A percentile compares a stretch with the other conserved stretches of the same genome.
phyloP scores from a whole-genome alignment of 805 yeast genomes.

The Suhomyces faveliae region DNA sequence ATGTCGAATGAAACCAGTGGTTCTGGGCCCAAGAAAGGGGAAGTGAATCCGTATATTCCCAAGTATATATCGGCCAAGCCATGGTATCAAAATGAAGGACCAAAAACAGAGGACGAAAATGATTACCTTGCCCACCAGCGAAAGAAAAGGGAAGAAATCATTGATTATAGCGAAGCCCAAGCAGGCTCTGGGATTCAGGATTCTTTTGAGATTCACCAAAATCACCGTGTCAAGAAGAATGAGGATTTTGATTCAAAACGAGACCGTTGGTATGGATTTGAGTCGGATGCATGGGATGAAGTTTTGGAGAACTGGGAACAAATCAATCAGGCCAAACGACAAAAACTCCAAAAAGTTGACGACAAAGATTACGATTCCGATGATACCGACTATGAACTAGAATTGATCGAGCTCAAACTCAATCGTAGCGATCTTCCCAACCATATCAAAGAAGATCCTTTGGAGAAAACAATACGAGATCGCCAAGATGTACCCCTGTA shows the following conservation, averaged over 20 bases:
- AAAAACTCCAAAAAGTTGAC: slow-evolving; percentile 1
- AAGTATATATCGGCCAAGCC: slow-evolving; percentile 39
- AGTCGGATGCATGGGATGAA: slow-evolving; percentile 57
- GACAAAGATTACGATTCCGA: slow-evolving; percentile 25
- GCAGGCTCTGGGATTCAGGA: slow-evolving; percentile 59
- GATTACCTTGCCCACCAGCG: slow-evolving; percentile 64
- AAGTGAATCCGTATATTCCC: slow-evolving; percentile 34
- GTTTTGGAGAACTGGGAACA: slow-evolving; percentile 47
- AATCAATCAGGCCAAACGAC: slow-evolving; percentile 22
- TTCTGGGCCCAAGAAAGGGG: slow-evolving; percentile 11
- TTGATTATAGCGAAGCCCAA: slow-evolving; percentile 50
- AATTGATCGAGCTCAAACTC: slow-evolving; percentile 37
- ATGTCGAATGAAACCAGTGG: background rate
- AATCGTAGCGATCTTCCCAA: slow-evolving; percentile 21
- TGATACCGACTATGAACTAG: slow-evolving; percentile 42
- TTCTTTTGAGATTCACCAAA: slow-evolving; percentile 24
- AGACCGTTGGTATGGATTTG: slow-evolving; percentile 82
- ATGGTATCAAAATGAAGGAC: slow-evolving; percentile 29
- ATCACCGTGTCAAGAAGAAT: slow-evolving; percentile 17
- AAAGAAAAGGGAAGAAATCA: slow-evolving; percentile 35
- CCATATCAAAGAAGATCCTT: slow-evolving; percentile 29
- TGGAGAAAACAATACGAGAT: slow-evolving; percentile 53
- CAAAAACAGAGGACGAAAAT: slow-evolving; percentile 2
- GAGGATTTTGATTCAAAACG: slow-evolving; percentile 66
- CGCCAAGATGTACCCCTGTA: slow-evolving; percentile 71